These are phyloP conservation scores for Termitomyces sp. DNA, from an alignment of 768 basidiomycete genomes.

Conservation along the genomic window DNA sequence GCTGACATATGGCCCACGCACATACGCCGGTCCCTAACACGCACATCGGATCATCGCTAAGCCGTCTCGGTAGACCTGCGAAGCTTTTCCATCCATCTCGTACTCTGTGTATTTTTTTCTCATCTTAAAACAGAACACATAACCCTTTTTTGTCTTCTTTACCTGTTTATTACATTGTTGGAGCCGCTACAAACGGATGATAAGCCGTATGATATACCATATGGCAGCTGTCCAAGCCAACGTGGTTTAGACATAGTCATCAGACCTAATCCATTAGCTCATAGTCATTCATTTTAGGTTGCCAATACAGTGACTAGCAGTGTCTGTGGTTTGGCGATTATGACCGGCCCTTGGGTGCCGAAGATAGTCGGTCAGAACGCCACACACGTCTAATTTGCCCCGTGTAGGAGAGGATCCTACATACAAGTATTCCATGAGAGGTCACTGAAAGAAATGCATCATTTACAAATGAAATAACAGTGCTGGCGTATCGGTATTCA, in stretches of 20 bases:
- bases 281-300: not conserved
- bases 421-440: slow-evolving; percentile 6
- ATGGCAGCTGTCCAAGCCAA: not conserved
- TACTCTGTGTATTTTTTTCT: not conserved
- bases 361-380: slow-evolving; percentile 1
- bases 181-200: not conserved
- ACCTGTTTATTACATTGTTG: not conserved
- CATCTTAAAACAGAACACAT: not conserved
- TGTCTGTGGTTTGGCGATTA: not conserved
- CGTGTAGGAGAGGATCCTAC: not conserved
- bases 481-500: slow-evolving; percentile 7
- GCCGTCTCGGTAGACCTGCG: slow-evolving; percentile 3
- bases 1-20: not conserved
- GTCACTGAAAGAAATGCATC: slow-evolving; percentile 3
- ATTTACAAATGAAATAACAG: slow-evolving; percentile 9
- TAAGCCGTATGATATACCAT: not conserved
- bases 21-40: slow-evolving; percentile 10
- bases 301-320: not conserved
- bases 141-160: not conserved
- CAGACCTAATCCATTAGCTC: not conserved
- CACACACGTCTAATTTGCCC: slow-evolving; percentile 4
- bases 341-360: not conserved
- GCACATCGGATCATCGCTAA: slow-evolving; percentile 10
- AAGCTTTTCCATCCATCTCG: not conserved
- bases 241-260: not conserved